phyloP scores from a whole-genome alignment of 805 yeast species.

The Candida silvatica region DNA sequence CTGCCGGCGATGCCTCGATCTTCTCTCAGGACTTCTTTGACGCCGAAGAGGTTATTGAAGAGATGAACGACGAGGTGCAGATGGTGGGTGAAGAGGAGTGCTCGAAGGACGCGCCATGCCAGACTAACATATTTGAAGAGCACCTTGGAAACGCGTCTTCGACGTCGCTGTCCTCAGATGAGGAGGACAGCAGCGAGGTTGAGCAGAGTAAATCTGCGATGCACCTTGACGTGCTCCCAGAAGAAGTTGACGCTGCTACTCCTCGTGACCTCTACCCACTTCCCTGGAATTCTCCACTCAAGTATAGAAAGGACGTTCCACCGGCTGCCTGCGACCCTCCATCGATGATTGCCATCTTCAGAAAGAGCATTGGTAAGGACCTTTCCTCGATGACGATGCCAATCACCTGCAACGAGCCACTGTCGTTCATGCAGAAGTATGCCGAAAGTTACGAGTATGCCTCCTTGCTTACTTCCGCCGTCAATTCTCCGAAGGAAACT shows the following conservation, averaged over 20 bases:
- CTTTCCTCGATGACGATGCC: slow-evolving; percentile 85
- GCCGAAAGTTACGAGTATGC: slow-evolving; percentile 78
- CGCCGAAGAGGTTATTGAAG: slow-evolving; percentile 57
- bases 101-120: background rate
- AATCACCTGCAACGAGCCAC: slow-evolving; percentile 87
- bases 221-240: background rate
- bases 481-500: slow-evolving; percentile 34
- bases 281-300: slow-evolving; percentile 35
- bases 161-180: slow-evolving; percentile 2
- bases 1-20: slow-evolving; percentile 25
- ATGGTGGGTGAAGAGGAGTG: slow-evolving; percentile 29
- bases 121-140: slow-evolving; percentile 15
- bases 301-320: slow-evolving; percentile 51
- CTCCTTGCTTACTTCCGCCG: slow-evolving; percentile 54
- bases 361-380: slow-evolving; percentile 92
- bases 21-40: slow-evolving; percentile 53
- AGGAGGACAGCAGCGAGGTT: background rate
- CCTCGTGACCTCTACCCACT: slow-evolving; percentile 54
- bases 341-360: slow-evolving; percentile 64
- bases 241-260: background rate
- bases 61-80: slow-evolving; percentile 44
- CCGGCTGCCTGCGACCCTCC: slow-evolving; percentile 69
- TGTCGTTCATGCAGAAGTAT: slow-evolving; percentile 70
- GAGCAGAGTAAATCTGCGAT: background rate
- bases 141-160: background rate